These are phyloP conservation scores for Saxophila tyrrhenica DNA, from an alignment of 495 filamentous ascomycete genomes.

Conservation along the genomic window DNA sequence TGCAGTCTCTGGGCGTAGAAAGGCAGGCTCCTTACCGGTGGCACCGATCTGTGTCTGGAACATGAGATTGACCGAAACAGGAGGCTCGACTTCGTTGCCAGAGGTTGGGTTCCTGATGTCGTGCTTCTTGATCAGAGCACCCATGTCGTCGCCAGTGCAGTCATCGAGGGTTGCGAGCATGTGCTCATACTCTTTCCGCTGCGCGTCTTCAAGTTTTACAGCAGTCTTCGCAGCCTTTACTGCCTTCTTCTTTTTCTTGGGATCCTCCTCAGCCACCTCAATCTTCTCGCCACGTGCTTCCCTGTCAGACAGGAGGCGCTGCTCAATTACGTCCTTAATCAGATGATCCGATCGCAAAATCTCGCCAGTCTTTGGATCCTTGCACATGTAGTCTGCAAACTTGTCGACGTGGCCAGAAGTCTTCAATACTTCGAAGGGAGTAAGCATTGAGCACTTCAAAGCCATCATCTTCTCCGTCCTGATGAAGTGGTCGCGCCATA, in stretches of 20 bases:
- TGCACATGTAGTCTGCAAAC: constrained; percentile 99
- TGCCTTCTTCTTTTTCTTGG: constrained; percentile 56
- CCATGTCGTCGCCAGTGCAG: constrained; percentile 56
- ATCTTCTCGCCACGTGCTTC: constrained; percentile 50
- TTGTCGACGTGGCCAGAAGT: constrained; percentile 96
- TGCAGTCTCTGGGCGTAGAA: constrained; percentile 56
- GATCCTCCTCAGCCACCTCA: constrained; percentile 29
- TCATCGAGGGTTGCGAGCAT: constrained; percentile 60
- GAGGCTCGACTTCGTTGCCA: constrained; percentile 48
- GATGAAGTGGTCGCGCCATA: constrained; percentile 65
- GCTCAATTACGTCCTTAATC: constrained; percentile 84
- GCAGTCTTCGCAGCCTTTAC: constrained; percentile 39
- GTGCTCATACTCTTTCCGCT: constrained; percentile 57
- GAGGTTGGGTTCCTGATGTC: constrained; percentile 53
- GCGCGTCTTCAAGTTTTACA: constrained; percentile 51
- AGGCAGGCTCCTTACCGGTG: constrained; percentile 50
- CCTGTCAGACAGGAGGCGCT: constrained; percentile 53
- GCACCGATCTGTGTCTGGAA: constrained; percentile 62
- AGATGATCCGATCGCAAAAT: constrained; percentile 93
- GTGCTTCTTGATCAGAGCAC: constrained; percentile 53
- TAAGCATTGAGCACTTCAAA: constrained; percentile 35
- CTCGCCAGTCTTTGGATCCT: constrained; percentile 94
- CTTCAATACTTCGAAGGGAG: constrained; percentile 80
- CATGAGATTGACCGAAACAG: constrained; percentile 64
- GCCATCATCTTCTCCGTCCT: constrained; percentile 38